A percentile compares a stretch with the other conserved stretches of the same genome.
phyloP scores from a whole-genome alignment of 1,284 basidiomycete genomes.

The Cystobasidium sp. region DNA sequence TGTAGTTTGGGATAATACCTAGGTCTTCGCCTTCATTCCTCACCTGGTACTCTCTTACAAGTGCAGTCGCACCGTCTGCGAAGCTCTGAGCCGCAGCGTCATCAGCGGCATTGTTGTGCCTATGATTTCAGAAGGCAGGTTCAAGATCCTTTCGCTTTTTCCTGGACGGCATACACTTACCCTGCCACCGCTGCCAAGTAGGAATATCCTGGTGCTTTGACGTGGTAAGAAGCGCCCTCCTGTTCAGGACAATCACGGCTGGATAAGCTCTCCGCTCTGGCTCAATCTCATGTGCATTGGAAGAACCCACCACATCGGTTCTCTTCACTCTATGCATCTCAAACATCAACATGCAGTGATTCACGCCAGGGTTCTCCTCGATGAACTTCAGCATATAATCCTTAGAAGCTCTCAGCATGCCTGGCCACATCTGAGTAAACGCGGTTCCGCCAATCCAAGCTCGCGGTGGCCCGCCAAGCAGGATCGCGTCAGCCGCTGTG shows the following conservation, averaged over 20 bases:
- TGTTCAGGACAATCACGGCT: too few relatives aligned
- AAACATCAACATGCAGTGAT: conserved; percentile 5
- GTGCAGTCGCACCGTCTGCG: neutral
- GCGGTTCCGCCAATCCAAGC: neutral
- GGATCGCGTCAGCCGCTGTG: conserved; percentile 5
- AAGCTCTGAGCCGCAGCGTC: conserved; percentile 9
- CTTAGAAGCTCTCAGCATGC: neutral
- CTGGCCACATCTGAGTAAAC: conserved; percentile 14
- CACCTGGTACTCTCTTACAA: neutral
- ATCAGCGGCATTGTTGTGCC: neutral
- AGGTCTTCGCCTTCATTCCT: conserved; percentile 13
- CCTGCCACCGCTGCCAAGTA: neutral
- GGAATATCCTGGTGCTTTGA: neutral
- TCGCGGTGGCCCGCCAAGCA: neutral
- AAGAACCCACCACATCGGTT: neutral
- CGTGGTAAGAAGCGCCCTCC: neutral
- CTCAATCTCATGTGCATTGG: too few relatives aligned
- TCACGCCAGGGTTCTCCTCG: neutral
- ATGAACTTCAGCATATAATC: neutral
- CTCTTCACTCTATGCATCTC: conserved; percentile 11
- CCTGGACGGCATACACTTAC: too few relatives aligned
- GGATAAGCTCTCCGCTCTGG: too few relatives aligned
- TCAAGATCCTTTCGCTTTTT: too few relatives aligned
- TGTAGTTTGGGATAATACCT: neutral
- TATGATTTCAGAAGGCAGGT: too few relatives aligned